phyloP scores from a whole-genome alignment of 148 eudicot genomes.

The Diospyros lotus region DNA sequence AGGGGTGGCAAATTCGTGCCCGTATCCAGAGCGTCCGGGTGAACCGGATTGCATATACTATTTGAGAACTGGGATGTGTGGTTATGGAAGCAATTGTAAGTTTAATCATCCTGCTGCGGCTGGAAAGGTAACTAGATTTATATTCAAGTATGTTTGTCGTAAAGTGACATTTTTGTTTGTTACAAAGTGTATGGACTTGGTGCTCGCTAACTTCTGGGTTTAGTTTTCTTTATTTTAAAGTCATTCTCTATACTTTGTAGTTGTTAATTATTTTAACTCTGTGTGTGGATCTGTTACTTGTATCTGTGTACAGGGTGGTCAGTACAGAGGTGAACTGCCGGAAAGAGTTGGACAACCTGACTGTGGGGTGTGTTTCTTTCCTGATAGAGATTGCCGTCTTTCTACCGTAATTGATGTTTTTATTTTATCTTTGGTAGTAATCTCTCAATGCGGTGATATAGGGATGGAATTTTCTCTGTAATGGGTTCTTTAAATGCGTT shows the following conservation, averaged over 20 bases:
- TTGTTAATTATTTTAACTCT: neutral
- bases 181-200: neutral
- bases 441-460: neutral
- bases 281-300: neutral
- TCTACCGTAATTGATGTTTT: neutral
- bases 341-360: conserved; percentile 68
- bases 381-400: neutral
- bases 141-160: neutral
- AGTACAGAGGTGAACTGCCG: conserved; percentile 39
- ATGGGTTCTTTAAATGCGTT: conserved; percentile 1
- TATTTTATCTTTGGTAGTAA: neutral
- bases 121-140: conserved; percentile 29
- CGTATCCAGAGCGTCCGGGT: conserved; percentile 59
- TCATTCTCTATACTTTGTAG: neutral
- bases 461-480: neutral
- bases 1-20: conserved; percentile 5
- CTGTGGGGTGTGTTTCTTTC: conserved; percentile 52
- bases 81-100: conserved; percentile 57
- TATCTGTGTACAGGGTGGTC: conserved; percentile 18
- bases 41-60: conserved; percentile 64
- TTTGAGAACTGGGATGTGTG: conserved; percentile 58
- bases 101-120: conserved; percentile 62
- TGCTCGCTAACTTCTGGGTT: neutral
- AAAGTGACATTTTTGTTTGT: neutral
- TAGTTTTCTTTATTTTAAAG: neutral